phyloP scores from a whole-genome alignment of 441 rosid species.

The Rhodomyrtus psidioides region DNA sequence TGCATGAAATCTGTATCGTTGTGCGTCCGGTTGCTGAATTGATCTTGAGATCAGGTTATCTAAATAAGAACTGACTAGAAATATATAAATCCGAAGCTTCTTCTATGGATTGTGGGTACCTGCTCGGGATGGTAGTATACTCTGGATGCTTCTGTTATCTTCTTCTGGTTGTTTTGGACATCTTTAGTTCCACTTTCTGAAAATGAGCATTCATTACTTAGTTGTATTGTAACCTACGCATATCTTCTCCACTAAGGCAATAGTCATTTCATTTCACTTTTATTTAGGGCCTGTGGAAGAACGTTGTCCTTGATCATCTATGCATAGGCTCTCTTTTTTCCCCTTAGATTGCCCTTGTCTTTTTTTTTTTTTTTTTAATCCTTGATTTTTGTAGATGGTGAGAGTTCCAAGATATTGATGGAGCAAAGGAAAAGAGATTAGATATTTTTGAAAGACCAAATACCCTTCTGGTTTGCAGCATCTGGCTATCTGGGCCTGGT shows the following conservation, averaged over 20 bases:
- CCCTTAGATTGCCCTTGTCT: neutral
- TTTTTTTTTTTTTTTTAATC: no score
- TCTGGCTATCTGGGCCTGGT: constrained; percentile 81
- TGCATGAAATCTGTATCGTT: no score
- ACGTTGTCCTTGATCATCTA: neutral
- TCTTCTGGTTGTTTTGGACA: neutral
- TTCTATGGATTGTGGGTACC: neutral
- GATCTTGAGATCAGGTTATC: no score
- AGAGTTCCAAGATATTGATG: constrained; percentile 35
- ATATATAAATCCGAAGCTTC: neutral
- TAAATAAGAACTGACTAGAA: no score
- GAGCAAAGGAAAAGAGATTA: constrained; percentile 65
- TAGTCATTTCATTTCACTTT: neutral
- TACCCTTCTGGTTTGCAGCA: constrained; percentile 70
- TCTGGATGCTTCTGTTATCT: neutral
- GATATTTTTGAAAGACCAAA: constrained; percentile 68
- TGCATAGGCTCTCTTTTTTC: no score
- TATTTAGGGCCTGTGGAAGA: neutral
- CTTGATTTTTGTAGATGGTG: constrained; percentile 22
- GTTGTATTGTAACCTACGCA: neutral
- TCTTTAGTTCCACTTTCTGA: neutral
- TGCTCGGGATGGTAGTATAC: neutral
- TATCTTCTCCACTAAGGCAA: neutral
- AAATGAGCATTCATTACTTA: neutral
- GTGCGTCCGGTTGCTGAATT: neutral